Conservation (phyloP, 179 eudicot genomes). For the Gypsophila paniculata region DNA sequence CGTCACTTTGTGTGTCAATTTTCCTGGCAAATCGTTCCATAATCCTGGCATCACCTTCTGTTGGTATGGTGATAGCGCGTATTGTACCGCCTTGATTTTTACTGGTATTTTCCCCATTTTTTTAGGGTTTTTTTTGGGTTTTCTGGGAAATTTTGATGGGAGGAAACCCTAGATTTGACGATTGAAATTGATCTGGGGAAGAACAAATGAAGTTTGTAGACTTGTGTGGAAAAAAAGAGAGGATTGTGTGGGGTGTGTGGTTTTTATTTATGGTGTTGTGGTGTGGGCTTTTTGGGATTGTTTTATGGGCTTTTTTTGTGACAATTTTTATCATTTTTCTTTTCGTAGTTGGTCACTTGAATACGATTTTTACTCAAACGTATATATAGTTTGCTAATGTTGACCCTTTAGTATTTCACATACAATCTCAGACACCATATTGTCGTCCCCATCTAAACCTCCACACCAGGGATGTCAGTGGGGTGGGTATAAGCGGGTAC, state of each 20-base stretch:
- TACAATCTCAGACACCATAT: too few species aligned
- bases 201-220: not conserved
- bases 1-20: slow-evolving; percentile 69
- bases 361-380: too few species aligned
- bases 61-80: slow-evolving; percentile 79
- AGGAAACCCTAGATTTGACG: slow-evolving; percentile 28
- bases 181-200: not conserved
- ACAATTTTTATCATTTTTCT: too few species aligned
- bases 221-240: not conserved
- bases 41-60: slow-evolving; percentile 93
- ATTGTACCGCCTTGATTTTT: slow-evolving; percentile 75
- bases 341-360: too few species aligned
- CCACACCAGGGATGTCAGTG: too few species aligned
- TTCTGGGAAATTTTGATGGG: not conserved
- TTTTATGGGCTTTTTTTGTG: not conserved
- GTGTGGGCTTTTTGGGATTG: not conserved
- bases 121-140: not conserved
- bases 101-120: slow-evolving; percentile 77
- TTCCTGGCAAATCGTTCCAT: slow-evolving; percentile 71
- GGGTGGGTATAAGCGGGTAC: too few species aligned
- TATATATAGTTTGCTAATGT: too few species aligned
- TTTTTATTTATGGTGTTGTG: not conserved
- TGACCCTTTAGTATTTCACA: too few species aligned
- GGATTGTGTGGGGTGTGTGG: too few species aligned
- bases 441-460: too few species aligned